Percentiles rank a stretch among this genome's conserved stretches.
Conservation (phyloP, 345 rosid genomes). For the Aquilaria yunnanensis region DNA sequence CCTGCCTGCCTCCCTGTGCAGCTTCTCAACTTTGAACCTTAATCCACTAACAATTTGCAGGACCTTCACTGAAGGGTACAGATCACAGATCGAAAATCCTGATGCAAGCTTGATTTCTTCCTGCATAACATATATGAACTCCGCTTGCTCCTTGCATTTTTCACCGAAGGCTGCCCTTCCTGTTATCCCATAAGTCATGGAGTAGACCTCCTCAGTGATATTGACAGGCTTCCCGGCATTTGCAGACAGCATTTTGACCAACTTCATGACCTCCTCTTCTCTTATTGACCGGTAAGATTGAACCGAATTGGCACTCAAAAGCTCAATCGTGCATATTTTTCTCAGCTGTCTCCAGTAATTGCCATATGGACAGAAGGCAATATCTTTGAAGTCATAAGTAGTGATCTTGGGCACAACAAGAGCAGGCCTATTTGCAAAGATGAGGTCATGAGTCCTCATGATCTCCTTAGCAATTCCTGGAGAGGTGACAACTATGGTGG, state of each 20-base stretch:
- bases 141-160: slow-evolving; percentile 11
- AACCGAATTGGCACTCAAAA: slow-evolving; percentile 19
- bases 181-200: slow-evolving; percentile 13
- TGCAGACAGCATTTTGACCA: slow-evolving; percentile 9
- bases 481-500: slow-evolving; percentile 19
- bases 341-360: slow-evolving; percentile 21
- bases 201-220: slow-evolving; percentile 9
- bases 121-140: slow-evolving; percentile 2
- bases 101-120: slow-evolving; percentile 3
- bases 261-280: slow-evolving; percentile 22
- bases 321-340: slow-evolving; percentile 19
- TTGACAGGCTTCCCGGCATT: background rate
- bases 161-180: slow-evolving; percentile 9
- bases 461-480: slow-evolving; percentile 22
- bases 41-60: slow-evolving; percentile 17
- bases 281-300: slow-evolving; percentile 19
- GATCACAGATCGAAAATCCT: slow-evolving; percentile 11
- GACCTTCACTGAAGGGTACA: slow-evolving; percentile 10
- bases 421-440: slow-evolving; percentile 22
- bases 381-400: slow-evolving; percentile 3
- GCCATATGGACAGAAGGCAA: slow-evolving; percentile 19
- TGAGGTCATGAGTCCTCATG: slow-evolving; percentile 27
- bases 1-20: slow-evolving; percentile 6
- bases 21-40: slow-evolving; percentile 11
- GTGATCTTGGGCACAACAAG: slow-evolving; percentile 3